Evolutionary conservation across 768 basidiomycete genomes (phyloP).

Genomic region (Auriscalpium orientale): DNA sequence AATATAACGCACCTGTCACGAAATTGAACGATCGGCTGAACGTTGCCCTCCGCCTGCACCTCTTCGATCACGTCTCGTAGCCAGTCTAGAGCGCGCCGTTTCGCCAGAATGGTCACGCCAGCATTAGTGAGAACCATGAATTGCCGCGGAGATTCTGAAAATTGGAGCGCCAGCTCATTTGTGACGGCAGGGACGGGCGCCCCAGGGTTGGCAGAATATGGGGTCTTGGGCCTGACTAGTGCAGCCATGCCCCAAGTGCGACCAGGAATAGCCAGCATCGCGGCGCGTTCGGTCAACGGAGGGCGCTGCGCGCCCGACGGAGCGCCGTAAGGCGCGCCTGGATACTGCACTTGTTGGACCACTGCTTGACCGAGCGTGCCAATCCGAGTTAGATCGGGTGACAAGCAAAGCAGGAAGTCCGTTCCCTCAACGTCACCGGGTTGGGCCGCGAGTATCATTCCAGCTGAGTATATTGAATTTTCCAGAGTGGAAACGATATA

Average conservation of each 20-base stretch:
- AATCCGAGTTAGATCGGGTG: constrained; percentile 70
- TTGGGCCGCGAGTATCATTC: constrained; percentile 64
- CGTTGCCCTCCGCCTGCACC: constrained; percentile 65
- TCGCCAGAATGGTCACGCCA: constrained; percentile 72
- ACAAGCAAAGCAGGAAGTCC: constrained; percentile 67
- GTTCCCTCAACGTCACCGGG: constrained; percentile 65
- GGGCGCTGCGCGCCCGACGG: constrained; percentile 38
- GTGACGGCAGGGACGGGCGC: constrained; percentile 46
- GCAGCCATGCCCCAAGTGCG: constrained; percentile 78
- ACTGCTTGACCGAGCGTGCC: constrained; percentile 62
- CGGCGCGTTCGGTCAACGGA: constrained; percentile 71
- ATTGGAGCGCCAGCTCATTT: constrained; percentile 80
- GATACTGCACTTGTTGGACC: constrained; percentile 32
- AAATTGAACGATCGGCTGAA: constrained; percentile 77
- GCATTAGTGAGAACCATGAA: constrained; percentile 87
- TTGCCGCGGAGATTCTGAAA: constrained; percentile 63
- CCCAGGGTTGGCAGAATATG: constrained; percentile 25
- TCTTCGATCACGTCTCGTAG: constrained; percentile 77
- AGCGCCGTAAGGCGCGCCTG: constrained; percentile 30
- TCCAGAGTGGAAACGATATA: constrained; percentile 55
- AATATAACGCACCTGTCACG: constrained; percentile 47
- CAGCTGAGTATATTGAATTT: constrained; percentile 57
- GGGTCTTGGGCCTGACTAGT: constrained; percentile 30
- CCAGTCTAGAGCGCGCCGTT: constrained; percentile 81
- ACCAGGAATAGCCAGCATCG: constrained; percentile 71